A percentile compares a stretch with the other conserved stretches of the same genome.
These are phyloP conservation scores for Ophiostoma sp. DNA, from an alignment of 2,329 filamentous ascomycete genomes.

Conservation along the genomic window DNA sequence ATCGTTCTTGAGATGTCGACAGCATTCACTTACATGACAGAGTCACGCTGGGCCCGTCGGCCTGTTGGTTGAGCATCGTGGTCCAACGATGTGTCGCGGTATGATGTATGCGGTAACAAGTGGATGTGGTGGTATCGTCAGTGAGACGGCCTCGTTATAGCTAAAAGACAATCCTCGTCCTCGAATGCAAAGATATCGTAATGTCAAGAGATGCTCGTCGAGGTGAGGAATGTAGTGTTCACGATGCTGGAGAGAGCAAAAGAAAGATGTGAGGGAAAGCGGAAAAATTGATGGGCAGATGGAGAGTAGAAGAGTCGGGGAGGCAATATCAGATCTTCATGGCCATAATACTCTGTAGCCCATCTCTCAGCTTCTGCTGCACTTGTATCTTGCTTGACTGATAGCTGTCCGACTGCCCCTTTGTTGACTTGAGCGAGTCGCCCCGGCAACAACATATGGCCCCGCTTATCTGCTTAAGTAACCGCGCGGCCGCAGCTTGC, in stretches of 20 bases:
- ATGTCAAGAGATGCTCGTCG: not conserved
- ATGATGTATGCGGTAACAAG: not conserved
- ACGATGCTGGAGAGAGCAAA: not conserved
- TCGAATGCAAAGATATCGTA: not conserved
- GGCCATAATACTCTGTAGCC: not conserved
- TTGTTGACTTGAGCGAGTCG: conserved; percentile 6
- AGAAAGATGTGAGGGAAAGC: conserved; percentile 9
- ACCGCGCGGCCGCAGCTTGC: not conserved
- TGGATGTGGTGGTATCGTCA: not conserved
- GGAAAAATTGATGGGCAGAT: not conserved
- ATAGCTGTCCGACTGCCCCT: not conserved
- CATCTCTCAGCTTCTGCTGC: not conserved
- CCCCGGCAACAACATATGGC: not conserved
- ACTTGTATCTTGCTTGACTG: conserved; percentile 1
- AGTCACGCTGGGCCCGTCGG: conserved; percentile 28
- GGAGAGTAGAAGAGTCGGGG: not conserved
- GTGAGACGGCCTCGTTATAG: not conserved
- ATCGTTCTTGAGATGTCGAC: not conserved
- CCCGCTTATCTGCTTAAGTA: not conserved
- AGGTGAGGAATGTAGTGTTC: not conserved
- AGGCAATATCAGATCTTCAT: not conserved
- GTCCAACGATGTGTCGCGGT: not conserved
- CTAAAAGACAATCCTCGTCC: not conserved
- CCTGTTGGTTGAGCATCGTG: conserved; percentile 26
- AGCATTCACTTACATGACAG: conserved; percentile 27